Percentiles rank a stretch among this genome's conserved stretches.
These are phyloP conservation scores for Trametes cingulata DNA, from an alignment of 768 basidiomycete species.

Conservation along the genomic window DNA sequence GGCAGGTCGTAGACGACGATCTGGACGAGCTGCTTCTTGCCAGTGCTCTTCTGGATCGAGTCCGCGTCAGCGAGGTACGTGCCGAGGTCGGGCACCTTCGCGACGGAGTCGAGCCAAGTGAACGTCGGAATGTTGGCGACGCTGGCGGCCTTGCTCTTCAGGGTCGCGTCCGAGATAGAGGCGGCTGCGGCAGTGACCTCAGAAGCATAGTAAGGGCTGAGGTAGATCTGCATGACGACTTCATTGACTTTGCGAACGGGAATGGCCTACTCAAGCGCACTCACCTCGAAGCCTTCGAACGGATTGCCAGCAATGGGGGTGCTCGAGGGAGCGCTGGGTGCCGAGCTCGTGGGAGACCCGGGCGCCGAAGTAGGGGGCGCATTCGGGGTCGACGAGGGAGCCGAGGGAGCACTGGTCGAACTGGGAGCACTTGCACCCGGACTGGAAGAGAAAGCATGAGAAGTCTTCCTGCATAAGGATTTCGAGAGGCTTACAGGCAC, in stretches of 20 bases:
- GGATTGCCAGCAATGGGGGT: conserved; percentile 53
- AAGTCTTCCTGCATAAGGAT: not conserved
- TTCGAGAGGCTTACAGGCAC: conserved; percentile 30
- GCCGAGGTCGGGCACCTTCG: conserved; percentile 55
- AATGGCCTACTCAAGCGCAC: not conserved
- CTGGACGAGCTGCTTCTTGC: conserved; percentile 46
- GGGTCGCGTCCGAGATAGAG: conserved; percentile 48
- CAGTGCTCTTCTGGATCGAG: conserved; percentile 45
- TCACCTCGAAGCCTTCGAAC: conserved; percentile 49
- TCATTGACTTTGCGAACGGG: not conserved
- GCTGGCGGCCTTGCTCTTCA: conserved; percentile 49
- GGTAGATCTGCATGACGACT: conserved; percentile 41
- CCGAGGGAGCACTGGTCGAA: conserved; percentile 15
- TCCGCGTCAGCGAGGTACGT: conserved; percentile 57
- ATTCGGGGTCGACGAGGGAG: conserved; percentile 18
- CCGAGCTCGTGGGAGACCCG: conserved; percentile 23
- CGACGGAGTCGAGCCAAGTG: conserved; percentile 59
- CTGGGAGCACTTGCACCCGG: conserved; percentile 17
- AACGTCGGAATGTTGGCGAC: conserved; percentile 64
- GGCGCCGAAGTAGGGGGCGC: conserved; percentile 9
- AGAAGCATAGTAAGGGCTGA: conserved; percentile 56
- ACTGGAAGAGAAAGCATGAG: not conserved
- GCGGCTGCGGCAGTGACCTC: conserved; percentile 55
- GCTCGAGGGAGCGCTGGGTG: conserved; percentile 27
- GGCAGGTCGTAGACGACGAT: conserved; percentile 55